These are phyloP conservation scores for Sphaerulina vaccinii DNA, from an alignment of 2,329 filamentous ascomycete genomes.

Conservation along the genomic window DNA sequence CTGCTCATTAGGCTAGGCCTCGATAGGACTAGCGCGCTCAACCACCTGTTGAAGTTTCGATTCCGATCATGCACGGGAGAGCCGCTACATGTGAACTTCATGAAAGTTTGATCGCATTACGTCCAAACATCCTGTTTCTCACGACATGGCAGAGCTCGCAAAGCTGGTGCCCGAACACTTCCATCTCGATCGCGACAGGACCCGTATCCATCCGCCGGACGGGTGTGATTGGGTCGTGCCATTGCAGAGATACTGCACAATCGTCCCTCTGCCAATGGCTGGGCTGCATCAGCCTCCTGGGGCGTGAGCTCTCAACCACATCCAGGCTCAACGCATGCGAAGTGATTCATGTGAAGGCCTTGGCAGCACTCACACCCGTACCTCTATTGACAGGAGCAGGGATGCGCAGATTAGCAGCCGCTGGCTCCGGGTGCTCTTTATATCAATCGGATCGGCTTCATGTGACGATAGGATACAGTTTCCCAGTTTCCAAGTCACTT, in stretches of 20 bases:
- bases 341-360: not conserved
- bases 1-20: too few species aligned
- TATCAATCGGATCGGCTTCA: not conserved
- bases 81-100: not conserved
- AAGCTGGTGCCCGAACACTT: not conserved
- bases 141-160: not conserved
- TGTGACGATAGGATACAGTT: not conserved
- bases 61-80: too few species aligned
- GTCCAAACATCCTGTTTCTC: not conserved
- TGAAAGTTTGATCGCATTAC: not conserved
- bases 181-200: not conserved
- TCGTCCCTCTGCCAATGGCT: not conserved
- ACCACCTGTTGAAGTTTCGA: too few species aligned
- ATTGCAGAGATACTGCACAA: not conserved
- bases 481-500: not conserved
- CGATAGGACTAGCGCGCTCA: too few species aligned
- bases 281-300: not conserved
- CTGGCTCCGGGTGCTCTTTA: not conserved
- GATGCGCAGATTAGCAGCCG: conserved; percentile 1
- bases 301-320: not conserved
- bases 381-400: not conserved
- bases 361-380: not conserved
- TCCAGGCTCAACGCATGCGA: not conserved
- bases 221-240: not conserved
- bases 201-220: not conserved